Base-by-base conservation (phyloP, 1,139 yeast genomes). In the Hyphopichia buzzinii region DNA sequence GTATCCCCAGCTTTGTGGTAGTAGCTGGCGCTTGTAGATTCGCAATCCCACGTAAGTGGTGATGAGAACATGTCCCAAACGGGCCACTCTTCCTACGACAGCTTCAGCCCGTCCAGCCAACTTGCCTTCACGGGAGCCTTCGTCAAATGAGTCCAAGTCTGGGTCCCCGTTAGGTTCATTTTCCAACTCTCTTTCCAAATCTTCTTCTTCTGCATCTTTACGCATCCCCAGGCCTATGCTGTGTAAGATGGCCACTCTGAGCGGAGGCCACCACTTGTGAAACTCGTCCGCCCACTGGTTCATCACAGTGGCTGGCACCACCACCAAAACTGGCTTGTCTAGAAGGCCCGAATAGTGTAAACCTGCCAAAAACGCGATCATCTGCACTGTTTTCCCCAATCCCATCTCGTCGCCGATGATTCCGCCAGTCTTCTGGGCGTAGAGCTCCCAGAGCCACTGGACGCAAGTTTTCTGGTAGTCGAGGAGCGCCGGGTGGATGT, bases 371-470 rank as follows among this genome's bases (percentile, higher is more conserved):
- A 92, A 92, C 0, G 97, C 79, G 29, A 88, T 88, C 7, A 92
- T 76, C 56, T 92, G 98, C 38, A 92, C 84, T 0, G 98, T 92
- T 54, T 92, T 92, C 2, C 98, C 98, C 12, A 92, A 62, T 0
- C 98, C 98, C 98, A 92, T 92, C 58, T 92, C 98, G 59, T 92
- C 98, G 23, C 97, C 97, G 33, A 92, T 75, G 8, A 92, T 92
- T 0, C 98, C 98, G 1, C 98, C 98, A 2, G 92, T 82, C 37
- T 79, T 81, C 53, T 90, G 97, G 14, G 80, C 73, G 50, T 87
- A 84, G 14, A 92, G 67, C 52, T 92, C 99, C 88, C 81, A 76
- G 15, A 78, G 61, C 83, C 83, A 78, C 46, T 77, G 92, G 1
- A 84, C 92, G 43, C 97, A 89, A 0, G 98, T 92, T 50, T 87